These are phyloP conservation scores for Hericium rajendrae DNA, from an alignment of 768 basidiomycete genomes.

Conservation along the genomic window DNA sequence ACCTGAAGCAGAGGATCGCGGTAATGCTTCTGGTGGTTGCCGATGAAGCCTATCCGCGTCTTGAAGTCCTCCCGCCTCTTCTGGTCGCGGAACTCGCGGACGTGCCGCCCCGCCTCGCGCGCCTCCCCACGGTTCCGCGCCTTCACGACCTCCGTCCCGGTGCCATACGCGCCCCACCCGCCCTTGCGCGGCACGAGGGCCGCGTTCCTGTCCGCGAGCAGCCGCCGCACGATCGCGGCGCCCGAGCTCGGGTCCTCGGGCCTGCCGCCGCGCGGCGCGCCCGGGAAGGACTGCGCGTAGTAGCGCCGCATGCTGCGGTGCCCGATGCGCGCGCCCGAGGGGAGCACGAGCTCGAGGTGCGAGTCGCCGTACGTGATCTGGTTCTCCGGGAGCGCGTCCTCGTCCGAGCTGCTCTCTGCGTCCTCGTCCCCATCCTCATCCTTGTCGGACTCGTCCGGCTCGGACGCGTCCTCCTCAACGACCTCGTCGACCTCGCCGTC, in stretches of 20 bases:
- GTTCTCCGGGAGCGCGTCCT: slow-evolving; percentile 36
- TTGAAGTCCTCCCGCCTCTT: slow-evolving; percentile 73
- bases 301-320: slow-evolving; percentile 83
- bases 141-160: slow-evolving; percentile 73
- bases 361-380: slow-evolving; percentile 73
- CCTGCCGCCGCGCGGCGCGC: slow-evolving; percentile 29
- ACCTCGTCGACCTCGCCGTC: slow-evolving; percentile 21
- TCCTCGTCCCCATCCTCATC: slow-evolving; percentile 26
- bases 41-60: slow-evolving; percentile 68
- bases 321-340: slow-evolving; percentile 86
- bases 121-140: slow-evolving; percentile 96
- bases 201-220: slow-evolving; percentile 75
- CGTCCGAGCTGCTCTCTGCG: slow-evolving; percentile 31
- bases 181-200: slow-evolving; percentile 79
- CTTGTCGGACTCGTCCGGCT: slow-evolving; percentile 24
- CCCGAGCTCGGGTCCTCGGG: slow-evolving; percentile 61
- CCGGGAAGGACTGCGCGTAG: slow-evolving; percentile 73
- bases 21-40: slow-evolving; percentile 85
- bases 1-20: slow-evolving; percentile 64
- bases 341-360: slow-evolving; percentile 80
- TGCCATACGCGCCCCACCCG: slow-evolving; percentile 81
- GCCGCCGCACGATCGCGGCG: slow-evolving; percentile 63
- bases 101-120: slow-evolving; percentile 79
- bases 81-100: slow-evolving; percentile 77
- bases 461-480: slow-evolving; percentile 23